Conservation (phyloP, 495 filamentous ascomycete species). For the Cladorrhinum samala region DNA sequence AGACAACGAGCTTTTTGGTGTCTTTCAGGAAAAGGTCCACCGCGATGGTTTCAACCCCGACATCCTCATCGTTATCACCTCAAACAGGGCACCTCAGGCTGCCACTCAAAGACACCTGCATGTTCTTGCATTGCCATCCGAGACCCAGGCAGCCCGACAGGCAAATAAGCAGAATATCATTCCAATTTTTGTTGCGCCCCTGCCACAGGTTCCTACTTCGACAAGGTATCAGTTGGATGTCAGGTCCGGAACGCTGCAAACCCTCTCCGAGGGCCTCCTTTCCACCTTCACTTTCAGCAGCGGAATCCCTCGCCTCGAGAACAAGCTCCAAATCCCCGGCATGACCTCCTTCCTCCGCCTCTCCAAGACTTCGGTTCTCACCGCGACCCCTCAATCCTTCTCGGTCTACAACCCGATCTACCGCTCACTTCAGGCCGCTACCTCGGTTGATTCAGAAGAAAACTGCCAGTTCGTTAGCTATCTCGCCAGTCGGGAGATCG, state of each 20-base stretch:
- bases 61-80: constrained; percentile 42
- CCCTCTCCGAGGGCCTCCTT: constrained; percentile 39
- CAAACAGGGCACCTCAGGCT: constrained; percentile 6
- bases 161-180: constrained; percentile 18
- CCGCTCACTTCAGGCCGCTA: constrained; percentile 54
- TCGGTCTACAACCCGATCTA: constrained; percentile 61
- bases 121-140: constrained; percentile 36
- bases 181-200: constrained; percentile 22
- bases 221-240: constrained; percentile 48
- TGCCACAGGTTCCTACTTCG: constrained; percentile 15
- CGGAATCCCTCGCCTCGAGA: constrained; percentile 40
- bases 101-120: constrained; percentile 36
- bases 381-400: constrained; percentile 36
- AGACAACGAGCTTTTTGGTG: constrained; percentile 29
- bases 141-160: constrained; percentile 18
- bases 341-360: constrained; percentile 47
- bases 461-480: constrained; percentile 50
- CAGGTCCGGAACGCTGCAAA: constrained; percentile 49
- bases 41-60: constrained; percentile 40
- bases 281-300: constrained; percentile 46
- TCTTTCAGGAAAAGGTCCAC: constrained; percentile 33
- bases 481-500: constrained; percentile 57
- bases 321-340: constrained; percentile 29
- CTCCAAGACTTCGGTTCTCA: constrained; percentile 45
- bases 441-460: constrained; percentile 32